phyloP scores from a whole-genome alignment of 345 rosid genomes.

The Physaria fendleri region DNA sequence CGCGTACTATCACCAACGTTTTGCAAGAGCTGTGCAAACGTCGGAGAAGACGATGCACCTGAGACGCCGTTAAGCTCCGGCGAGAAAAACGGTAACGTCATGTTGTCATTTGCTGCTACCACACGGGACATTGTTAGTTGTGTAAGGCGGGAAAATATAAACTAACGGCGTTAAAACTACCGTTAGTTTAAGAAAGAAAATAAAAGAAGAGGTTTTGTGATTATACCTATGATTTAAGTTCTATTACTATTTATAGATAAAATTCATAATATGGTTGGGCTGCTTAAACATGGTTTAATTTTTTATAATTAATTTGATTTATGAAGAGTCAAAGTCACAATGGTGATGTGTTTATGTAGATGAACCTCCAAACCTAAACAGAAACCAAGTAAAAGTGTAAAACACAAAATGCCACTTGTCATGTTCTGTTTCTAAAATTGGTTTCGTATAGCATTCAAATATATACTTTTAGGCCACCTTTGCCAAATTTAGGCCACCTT shows the following conservation, averaged over 20 bases:
- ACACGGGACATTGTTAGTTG: slow-evolving; percentile 44
- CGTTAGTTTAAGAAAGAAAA: slow-evolving; percentile 1
- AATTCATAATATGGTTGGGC: slow-evolving; percentile 17
- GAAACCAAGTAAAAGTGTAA: slow-evolving; percentile 7
- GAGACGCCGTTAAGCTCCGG: slow-evolving; percentile 33
- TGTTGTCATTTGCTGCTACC: slow-evolving; percentile 44
- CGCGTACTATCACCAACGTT: slow-evolving; percentile 50
- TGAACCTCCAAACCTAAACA: slow-evolving; percentile 30
- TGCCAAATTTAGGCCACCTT: slow-evolving; percentile 27
- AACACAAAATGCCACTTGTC: slow-evolving; percentile 24
- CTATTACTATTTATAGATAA: slow-evolving; percentile 24
- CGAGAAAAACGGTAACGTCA: slow-evolving; percentile 32
- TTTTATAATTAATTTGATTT: not conserved
- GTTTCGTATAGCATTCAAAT: slow-evolving; percentile 15
- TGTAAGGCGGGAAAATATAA: slow-evolving; percentile 22
- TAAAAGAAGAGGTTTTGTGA: not conserved
- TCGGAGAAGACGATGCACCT: slow-evolving; percentile 30
- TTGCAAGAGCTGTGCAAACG: slow-evolving; percentile 71
- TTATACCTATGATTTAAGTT: not conserved
- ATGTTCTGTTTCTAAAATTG: not conserved
- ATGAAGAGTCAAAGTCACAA: slow-evolving; percentile 1
- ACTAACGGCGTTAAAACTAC: slow-evolving; percentile 10
- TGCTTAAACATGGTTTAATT: slow-evolving; percentile 14
- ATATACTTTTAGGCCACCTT: slow-evolving; percentile 5
- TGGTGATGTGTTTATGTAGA: slow-evolving; percentile 22